Percentiles rank a stretch among this genome's conserved stretches.
Conservation (phyloP, 2,329 filamentous ascomycete genomes). For the Sphaerulina musiva region DNA sequence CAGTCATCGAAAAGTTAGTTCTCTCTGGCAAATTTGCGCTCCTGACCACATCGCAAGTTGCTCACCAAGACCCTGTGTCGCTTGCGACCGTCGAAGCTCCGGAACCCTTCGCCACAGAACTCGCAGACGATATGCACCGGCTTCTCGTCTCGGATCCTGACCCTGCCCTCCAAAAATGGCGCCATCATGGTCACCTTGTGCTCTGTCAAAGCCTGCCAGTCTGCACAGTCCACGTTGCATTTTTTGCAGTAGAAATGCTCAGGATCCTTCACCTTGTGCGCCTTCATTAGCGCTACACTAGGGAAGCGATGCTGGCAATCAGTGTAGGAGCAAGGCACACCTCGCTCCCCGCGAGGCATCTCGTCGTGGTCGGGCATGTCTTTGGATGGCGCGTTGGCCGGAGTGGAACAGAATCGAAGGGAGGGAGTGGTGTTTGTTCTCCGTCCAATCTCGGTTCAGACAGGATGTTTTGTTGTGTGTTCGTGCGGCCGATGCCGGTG, state of each 20-base stretch:
- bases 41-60: neutral
- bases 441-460: neutral
- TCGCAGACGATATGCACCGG: conserved; percentile 48
- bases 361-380: conserved; percentile 5
- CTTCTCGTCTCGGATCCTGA: conserved; percentile 21
- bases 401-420: neutral
- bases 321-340: conserved; percentile 39
- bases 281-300: conserved; percentile 42
- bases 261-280: conserved; percentile 45
- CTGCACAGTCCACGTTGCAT: conserved; percentile 36
- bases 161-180: conserved; percentile 21
- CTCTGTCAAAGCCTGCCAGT: conserved; percentile 29
- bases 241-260: conserved; percentile 42
- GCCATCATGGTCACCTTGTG: conserved; percentile 35
- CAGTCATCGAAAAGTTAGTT: neutral
- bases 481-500: too few species aligned
- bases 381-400: neutral
- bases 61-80: conserved; percentile 48
- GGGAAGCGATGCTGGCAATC: conserved; percentile 44
- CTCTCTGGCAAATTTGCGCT: neutral
- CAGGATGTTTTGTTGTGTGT: too few species aligned
- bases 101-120: conserved; percentile 52
- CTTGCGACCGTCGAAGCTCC: conserved; percentile 46
- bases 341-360: conserved; percentile 12
- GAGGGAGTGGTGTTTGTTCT: neutral